Base-by-base conservation (phyloP, 2,329 filamentous ascomycete genomes). In the Monascus ruber region DNA sequence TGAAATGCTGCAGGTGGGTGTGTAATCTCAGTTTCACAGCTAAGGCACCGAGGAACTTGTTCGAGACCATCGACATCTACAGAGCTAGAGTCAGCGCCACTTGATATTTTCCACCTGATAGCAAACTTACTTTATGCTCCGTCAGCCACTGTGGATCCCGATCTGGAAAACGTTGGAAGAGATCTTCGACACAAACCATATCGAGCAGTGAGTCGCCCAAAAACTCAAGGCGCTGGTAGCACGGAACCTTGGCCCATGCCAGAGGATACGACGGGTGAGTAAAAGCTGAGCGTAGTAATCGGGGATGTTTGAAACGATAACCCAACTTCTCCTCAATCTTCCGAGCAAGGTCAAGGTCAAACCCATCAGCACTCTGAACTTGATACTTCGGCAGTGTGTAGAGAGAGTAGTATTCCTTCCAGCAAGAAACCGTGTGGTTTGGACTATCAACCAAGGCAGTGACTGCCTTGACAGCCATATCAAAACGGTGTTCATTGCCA, bases 121-220 rank as follows among this genome's bases (percentile, higher is more conserved):
- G 32, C 8, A 10, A 24, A 43, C 54, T 38, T 54, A 69, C 68
- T 50, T 96, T 96, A 71, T 96, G 89, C 62, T 96, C 91, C 0
- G 91, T 96, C 42, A 98, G 71, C 89, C 89, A 96, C 58, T 96
- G 88, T 0, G 91, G 89, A 53, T 94, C 87, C 42, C 82, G 84
- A 37, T 76, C 68, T 0, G 87, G 86, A 50, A 83, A 86, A 3
- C 70, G 72, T 48, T 79, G 73, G 63, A 86, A 96, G 4, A 98
- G 71, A 50, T 85, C 79, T 50, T 88, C 83, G 39, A 96, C 81
- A 51, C 82, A 85, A 7, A 73, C 82, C 77, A 89, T 83, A 55
- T 95, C 88, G 1, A 94, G 77, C 2, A 96, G 70, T 0, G 89
- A 78, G 56, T 96, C 91, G 0, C 89, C 89, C 0, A 96, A 66